Conservation (phyloP, 23 red algal species). For the Chondrus crispus region DNA sequence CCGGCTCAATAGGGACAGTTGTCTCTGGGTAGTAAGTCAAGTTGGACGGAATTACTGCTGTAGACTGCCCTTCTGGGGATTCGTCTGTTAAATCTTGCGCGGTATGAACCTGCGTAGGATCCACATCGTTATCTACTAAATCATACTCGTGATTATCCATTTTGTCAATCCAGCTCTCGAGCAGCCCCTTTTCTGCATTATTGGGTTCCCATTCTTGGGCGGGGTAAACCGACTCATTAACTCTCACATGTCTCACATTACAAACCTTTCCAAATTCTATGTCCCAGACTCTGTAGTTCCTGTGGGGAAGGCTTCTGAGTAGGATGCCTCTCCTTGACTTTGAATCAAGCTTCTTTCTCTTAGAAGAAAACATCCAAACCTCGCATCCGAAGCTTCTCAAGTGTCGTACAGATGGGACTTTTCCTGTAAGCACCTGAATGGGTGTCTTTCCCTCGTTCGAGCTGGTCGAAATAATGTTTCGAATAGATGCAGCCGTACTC, state of each 20-base stretch:
- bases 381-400: slow-evolving; percentile 17
- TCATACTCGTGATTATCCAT: too few relatives aligned
- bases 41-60: too few relatives aligned
- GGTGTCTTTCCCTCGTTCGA: not conserved
- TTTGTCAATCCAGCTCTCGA: too few relatives aligned
- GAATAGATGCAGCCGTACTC: not conserved
- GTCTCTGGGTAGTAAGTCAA: too few relatives aligned
- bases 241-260: not conserved
- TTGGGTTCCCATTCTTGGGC: not conserved
- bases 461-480: not conserved
- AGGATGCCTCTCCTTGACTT: slow-evolving; percentile 2
- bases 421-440: not conserved
- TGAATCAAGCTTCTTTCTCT: not conserved
- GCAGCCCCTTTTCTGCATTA: too few relatives aligned
- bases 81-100: too few relatives aligned
- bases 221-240: not conserved
- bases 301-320: not conserved
- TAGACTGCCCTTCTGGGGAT: too few relatives aligned
- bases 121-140: too few relatives aligned
- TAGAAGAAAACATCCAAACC: not conserved
- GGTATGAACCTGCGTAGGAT: too few relatives aligned
- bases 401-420: not conserved
- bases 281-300: slow-evolving; percentile 4
- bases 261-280: not conserved
- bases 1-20: too few relatives aligned